Conservation (phyloP, 2,329 filamentous ascomycete species). For the Epichloe typhina region DNA sequence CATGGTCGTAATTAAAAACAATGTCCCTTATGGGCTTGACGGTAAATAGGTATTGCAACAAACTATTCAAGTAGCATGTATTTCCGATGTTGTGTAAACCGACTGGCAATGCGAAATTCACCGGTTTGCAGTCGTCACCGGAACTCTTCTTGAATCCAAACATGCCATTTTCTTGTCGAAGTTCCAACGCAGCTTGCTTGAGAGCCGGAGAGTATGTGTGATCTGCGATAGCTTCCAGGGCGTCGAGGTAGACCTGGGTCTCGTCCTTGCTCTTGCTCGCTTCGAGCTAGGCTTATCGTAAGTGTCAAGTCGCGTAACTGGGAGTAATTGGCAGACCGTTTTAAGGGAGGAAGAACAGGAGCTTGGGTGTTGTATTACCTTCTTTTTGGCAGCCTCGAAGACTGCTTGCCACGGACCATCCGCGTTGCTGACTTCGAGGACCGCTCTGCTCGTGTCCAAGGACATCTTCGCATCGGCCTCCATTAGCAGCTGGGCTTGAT, state of each 20-base stretch:
- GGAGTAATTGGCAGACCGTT: not conserved
- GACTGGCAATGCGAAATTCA: conserved; percentile 52
- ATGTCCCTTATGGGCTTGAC: conserved; percentile 70
- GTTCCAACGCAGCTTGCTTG: conserved; percentile 14
- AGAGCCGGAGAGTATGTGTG: conserved; percentile 12
- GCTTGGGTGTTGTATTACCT: conserved; percentile 11
- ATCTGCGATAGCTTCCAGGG: conserved; percentile 22
- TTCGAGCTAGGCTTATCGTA: conserved; percentile 12
- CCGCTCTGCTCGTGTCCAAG: conserved; percentile 18
- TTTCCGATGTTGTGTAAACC: conserved; percentile 91
- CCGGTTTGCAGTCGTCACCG: conserved; percentile 6
- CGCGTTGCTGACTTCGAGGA: conserved; percentile 16
- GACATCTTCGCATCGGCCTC: conserved; percentile 24
- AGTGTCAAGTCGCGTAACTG: not conserved
- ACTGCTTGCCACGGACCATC: conserved; percentile 14
- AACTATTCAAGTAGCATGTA: conserved; percentile 94
- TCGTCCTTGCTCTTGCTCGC: conserved; percentile 15
- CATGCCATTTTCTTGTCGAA: conserved; percentile 9
- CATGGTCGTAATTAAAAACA: conserved; percentile 60
- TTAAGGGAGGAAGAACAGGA: not conserved
- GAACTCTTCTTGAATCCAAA: conserved; percentile 6
- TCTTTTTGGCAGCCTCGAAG: conserved; percentile 15
- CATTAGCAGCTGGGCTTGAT: conserved; percentile 20
- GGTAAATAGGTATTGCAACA: conserved; percentile 90
- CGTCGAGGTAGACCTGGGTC: conserved; percentile 20